phyloP scores from a whole-genome alignment of 164 flowering plant genomes.

The Protea cynaroides region DNA sequence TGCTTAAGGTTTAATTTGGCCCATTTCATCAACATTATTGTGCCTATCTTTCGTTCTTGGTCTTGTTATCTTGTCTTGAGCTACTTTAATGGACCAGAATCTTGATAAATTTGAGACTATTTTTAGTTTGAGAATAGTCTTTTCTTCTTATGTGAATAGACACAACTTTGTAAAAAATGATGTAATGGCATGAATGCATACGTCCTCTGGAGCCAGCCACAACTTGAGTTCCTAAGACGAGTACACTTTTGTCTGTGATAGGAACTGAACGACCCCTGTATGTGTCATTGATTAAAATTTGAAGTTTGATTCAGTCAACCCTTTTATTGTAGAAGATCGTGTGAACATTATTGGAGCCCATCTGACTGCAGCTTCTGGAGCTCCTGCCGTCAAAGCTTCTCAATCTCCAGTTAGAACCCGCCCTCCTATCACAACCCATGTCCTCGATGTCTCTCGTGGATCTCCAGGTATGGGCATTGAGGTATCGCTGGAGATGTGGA shows the following conservation, averaged over 20 bases:
- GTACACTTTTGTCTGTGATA: no score
- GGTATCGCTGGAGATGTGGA: slow-evolving; percentile 70
- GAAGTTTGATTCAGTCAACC: slow-evolving; percentile 6
- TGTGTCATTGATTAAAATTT: no score
- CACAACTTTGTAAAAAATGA: no score
- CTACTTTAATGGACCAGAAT: not conserved
- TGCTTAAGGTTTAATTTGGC: not conserved
- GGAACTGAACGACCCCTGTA: no score
- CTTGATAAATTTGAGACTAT: no score
- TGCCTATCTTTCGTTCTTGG: not conserved
- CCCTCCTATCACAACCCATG: slow-evolving; percentile 94
- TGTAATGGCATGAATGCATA: no score
- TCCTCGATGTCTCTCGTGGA: slow-evolving; percentile 77
- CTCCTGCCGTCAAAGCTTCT: slow-evolving; percentile 25
- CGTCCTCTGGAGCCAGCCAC: no score
- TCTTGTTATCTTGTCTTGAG: no score
- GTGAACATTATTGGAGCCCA: slow-evolving; percentile 66
- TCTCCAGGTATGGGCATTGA: slow-evolving; percentile 77
- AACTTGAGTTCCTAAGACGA: no score
- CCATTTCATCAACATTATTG: not conserved
- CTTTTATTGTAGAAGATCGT: slow-evolving; percentile 67
- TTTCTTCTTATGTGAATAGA: no score
- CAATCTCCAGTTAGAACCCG: slow-evolving; percentile 44
- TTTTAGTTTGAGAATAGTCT: no score
- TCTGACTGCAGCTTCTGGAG: slow-evolving; percentile 38